Evolutionary conservation across 176 grass and related monocot genomes (phyloP).

Genomic region (Paspalum vaginatum): DNA sequence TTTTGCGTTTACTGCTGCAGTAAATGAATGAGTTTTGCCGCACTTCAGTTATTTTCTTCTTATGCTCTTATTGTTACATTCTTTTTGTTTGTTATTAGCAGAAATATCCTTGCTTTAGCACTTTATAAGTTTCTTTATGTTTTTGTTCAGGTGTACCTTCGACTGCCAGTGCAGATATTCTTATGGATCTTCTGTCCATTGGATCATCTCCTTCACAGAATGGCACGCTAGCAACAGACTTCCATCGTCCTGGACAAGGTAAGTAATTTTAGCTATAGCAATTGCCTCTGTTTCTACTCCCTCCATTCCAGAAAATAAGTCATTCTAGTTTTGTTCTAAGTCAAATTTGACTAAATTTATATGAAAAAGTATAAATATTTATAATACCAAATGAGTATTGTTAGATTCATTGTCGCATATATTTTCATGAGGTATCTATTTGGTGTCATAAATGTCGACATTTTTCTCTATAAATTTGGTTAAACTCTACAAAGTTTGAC

Average conservation of each 20-base stretch:
- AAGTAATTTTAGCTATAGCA: conserved; percentile 27
- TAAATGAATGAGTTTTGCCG: conserved; percentile 13
- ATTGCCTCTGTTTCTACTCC: conserved; percentile 23
- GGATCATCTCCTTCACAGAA: conserved; percentile 78
- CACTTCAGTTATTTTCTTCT: conserved; percentile 14
- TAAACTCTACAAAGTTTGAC: too few species aligned
- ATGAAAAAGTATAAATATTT: too few species aligned
- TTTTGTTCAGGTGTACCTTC: conserved; percentile 51
- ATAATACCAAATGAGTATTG: too few species aligned
- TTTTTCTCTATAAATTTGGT: too few species aligned
- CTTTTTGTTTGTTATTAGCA: conserved; percentile 19
- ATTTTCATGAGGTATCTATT: too few species aligned
- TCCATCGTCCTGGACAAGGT: conserved; percentile 52
- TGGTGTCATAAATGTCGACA: too few species aligned
- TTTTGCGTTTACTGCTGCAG: not conserved
- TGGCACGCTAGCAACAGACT: conserved; percentile 37
- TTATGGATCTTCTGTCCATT: conserved; percentile 93
- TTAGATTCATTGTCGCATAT: too few species aligned
- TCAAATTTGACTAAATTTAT: too few species aligned
- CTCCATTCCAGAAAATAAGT: too few species aligned
- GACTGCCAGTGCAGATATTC: conserved; percentile 66
- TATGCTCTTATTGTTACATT: not conserved
- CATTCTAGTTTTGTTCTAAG: too few species aligned
- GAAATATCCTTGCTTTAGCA: conserved; percentile 7
- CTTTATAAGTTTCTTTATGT: not conserved